A percentile compares a stretch with the other conserved stretches of the same genome.
These are phyloP conservation scores for Komagataella ulmi DNA, from an alignment of 805 yeast genomes.

Conservation along the genomic window DNA sequence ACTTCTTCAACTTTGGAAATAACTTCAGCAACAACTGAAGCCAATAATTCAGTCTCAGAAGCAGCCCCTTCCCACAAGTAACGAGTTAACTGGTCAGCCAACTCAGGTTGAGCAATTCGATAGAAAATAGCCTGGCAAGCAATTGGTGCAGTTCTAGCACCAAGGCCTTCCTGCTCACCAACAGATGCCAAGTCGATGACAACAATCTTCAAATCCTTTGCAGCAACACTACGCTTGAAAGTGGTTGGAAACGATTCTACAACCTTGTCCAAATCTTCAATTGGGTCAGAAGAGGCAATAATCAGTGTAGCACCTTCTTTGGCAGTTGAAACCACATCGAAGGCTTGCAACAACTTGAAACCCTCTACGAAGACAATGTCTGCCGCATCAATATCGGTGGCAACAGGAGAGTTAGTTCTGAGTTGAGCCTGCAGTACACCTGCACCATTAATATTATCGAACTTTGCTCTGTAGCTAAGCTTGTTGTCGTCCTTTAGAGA, in stretches of 20 bases:
- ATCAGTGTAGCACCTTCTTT: constrained; percentile 43
- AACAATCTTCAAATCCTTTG: constrained; percentile 37
- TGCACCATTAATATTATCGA: constrained; percentile 59
- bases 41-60: constrained; percentile 66
- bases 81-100: constrained; percentile 50
- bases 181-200: constrained; percentile 50
- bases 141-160: constrained; percentile 63
- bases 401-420: constrained; percentile 16
- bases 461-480: constrained; percentile 47
- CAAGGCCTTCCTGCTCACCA: constrained; percentile 57
- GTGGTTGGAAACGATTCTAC: constrained; percentile 36
- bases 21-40: constrained; percentile 53
- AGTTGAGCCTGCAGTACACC: constrained; percentile 68
- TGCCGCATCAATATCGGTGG: constrained; percentile 37
- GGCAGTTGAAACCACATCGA: constrained; percentile 52
- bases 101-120: constrained; percentile 50
- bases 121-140: constrained; percentile 75
- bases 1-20: constrained; percentile 42
- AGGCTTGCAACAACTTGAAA: constrained; percentile 33
- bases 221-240: constrained; percentile 38
- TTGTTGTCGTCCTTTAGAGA: constrained; percentile 44
- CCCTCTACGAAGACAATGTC: constrained; percentile 56
- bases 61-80: constrained; percentile 74
- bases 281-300: constrained; percentile 23
- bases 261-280: constrained; percentile 29